Conservation (phyloP, 106 monocot genomes). For the Posidonia australis region DNA sequence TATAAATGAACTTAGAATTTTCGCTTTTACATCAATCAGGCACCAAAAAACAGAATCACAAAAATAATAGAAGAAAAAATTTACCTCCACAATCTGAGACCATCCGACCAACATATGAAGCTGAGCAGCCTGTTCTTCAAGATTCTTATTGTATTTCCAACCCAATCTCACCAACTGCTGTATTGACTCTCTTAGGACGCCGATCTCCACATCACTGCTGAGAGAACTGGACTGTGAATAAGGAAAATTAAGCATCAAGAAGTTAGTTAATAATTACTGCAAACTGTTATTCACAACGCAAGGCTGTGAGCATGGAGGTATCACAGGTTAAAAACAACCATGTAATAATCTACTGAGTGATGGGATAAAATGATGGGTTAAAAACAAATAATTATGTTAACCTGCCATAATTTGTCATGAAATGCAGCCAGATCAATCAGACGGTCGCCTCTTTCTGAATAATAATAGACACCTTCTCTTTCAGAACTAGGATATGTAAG, state of each 20-base stretch:
- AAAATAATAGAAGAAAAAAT: background rate
- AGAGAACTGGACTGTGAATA: conserved; percentile 26
- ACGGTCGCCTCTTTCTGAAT: conserved; percentile 85
- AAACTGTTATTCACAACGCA: too few relatives aligned
- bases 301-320: background rate
- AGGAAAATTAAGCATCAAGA: conserved; percentile 22
- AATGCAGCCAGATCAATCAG: conserved; percentile 85
- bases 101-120: conserved; percentile 90
- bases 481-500: conserved; percentile 62
- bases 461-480: conserved; percentile 77
- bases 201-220: conserved; percentile 38
- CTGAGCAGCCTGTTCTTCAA: conserved; percentile 96
- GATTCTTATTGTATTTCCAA: conserved; percentile 82
- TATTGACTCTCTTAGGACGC: conserved; percentile 37
- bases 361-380: background rate
- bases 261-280: too few relatives aligned
- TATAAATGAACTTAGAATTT: background rate
- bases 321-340: background rate
- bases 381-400: conserved; percentile 5
- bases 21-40: background rate
- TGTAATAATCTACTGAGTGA: background rate
- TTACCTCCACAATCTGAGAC: conserved; percentile 87
- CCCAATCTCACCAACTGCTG: conserved; percentile 87
- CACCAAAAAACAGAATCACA: background rate
- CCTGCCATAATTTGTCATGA: conserved; percentile 76